These are phyloP conservation scores for Rhodotorula sp. DNA, from an alignment of 1,284 basidiomycete genomes.

Conservation along the genomic window DNA sequence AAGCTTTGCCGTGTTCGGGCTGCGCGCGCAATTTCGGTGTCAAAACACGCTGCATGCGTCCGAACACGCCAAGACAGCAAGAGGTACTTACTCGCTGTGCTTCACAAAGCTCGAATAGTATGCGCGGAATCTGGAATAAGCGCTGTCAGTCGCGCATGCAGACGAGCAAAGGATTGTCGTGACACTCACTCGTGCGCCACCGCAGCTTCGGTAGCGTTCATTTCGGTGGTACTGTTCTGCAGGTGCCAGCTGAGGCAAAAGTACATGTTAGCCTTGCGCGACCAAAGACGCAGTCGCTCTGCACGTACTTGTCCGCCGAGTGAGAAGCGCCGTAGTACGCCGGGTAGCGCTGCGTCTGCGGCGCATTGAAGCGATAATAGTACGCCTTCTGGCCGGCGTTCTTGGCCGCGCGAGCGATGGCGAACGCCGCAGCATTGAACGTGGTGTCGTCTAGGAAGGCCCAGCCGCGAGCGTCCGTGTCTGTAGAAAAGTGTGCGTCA, in stretches of 20 bases:
- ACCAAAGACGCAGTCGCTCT: no score
- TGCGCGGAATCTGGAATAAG: slow-evolving; percentile 3
- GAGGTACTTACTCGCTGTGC: slow-evolving; percentile 10
- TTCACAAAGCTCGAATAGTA: slow-evolving; percentile 15
- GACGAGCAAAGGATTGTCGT: no score
- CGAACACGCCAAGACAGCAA: not conserved
- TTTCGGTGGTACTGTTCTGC: slow-evolving; percentile 10
- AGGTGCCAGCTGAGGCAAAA: not conserved
- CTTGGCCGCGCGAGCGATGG: slow-evolving; percentile 4
- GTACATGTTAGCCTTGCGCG: not conserved
- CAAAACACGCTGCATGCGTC: no score
- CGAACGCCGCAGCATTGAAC: not conserved
- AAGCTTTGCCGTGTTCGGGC: slow-evolving; percentile 12
- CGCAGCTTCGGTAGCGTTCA: slow-evolving; percentile 9
- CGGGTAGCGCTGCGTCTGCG: not conserved
- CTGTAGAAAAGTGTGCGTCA: not conserved
- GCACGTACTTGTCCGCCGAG: slow-evolving; percentile 6
- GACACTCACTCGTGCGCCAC: slow-evolving; percentile 11
- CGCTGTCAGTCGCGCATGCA: not conserved
- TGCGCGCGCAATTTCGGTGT: not conserved
- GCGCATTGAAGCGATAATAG: slow-evolving; percentile 14
- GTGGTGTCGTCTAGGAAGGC: slow-evolving; percentile 2
- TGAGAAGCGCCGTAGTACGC: slow-evolving; percentile 1
- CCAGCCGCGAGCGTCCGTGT: not conserved
- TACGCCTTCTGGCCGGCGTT: not conserved